A percentile compares a stretch with the other conserved stretches of the same genome.
Conservation (phyloP, 2,329 filamentous ascomycete species). For the Basipetospora chlamydospora region DNA sequence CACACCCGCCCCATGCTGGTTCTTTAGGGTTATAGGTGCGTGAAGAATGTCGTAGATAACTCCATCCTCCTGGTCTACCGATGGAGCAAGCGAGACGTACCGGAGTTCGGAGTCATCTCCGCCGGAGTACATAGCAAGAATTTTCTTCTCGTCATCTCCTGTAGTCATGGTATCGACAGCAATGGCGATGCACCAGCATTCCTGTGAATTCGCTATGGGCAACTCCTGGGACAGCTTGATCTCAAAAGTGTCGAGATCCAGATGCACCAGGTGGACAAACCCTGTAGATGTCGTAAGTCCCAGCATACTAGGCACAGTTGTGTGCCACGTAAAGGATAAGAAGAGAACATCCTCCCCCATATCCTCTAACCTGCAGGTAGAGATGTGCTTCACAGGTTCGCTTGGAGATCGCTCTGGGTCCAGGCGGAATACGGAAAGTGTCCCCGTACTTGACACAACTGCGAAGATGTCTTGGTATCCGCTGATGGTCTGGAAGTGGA, state of each 20-base stretch:
- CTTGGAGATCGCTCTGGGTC: conserved; percentile 20
- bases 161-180: too few species aligned
- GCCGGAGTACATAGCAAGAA: conserved; percentile 43
- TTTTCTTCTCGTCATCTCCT: too few species aligned
- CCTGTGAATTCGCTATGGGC: conserved; percentile 38
- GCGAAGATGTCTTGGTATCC: conserved; percentile 43
- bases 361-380: conserved; percentile 28
- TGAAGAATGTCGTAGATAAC: conserved; percentile 11
- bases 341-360: conserved; percentile 48
- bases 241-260: conserved; percentile 25
- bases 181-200: conserved; percentile 63
- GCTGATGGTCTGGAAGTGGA: conserved; percentile 56
- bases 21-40: conserved; percentile 21
- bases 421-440: conserved; percentile 49
- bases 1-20: conserved; percentile 64
- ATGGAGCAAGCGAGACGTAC: conserved; percentile 18
- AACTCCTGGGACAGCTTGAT: conserved; percentile 21
- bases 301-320: conserved; percentile 36
- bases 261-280: conserved; percentile 39
- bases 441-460: conserved; percentile 64
- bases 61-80: conserved; percentile 7
- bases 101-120: conserved; percentile 60
- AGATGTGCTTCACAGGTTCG: conserved; percentile 23
- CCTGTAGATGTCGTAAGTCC: conserved; percentile 61
- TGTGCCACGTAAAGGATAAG: conserved; percentile 62